Percentiles rank a stretch among this genome's conserved stretches.
phyloP scores from a whole-genome alignment of 352 stramenopile species.

The Plasmopara muralis region DNA sequence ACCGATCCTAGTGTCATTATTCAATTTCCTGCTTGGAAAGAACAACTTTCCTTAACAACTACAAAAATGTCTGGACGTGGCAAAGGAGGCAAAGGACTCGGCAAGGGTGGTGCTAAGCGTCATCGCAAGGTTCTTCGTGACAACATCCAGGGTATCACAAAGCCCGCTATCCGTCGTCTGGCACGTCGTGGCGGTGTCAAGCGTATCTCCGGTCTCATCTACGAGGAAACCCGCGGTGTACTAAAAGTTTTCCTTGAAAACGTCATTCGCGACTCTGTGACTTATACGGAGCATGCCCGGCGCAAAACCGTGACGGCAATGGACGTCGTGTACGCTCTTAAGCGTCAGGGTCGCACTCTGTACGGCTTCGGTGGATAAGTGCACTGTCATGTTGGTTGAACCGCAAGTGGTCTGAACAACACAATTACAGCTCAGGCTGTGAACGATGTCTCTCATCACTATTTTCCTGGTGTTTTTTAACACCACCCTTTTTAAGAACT shows the following conservation, averaged over 20 bases:
- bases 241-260: constrained; percentile 99
- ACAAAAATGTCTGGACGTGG: constrained; percentile 60
- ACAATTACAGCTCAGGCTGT: constrained; percentile 3
- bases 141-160: constrained; percentile 91
- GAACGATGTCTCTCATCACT: constrained; percentile 4
- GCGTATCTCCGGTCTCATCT: constrained; percentile 97
- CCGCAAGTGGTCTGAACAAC: background rate
- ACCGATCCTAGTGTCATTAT: constrained; percentile 29
- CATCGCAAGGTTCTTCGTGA: constrained; percentile 86
- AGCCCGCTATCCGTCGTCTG: constrained; percentile 95
- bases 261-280: constrained; percentile 94
- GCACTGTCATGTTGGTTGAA: background rate
- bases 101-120: constrained; percentile 81
- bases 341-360: constrained; percentile 93
- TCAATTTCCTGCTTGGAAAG: constrained; percentile 40
- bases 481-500: constrained; percentile 25
- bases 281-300: constrained; percentile 94
- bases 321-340: constrained; percentile 97
- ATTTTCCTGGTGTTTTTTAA: constrained; percentile 41
- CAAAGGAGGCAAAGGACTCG: constrained; percentile 65
- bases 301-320: constrained; percentile 97
- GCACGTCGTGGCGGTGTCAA: constrained; percentile 97
- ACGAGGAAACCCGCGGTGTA: constrained; percentile 97
- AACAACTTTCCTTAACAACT: constrained; percentile 15
- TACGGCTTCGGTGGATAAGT: constrained; percentile 90